Evolutionary conservation across 257 asterid species (phyloP).

Genomic region (Solanum appendiculatum): DNA sequence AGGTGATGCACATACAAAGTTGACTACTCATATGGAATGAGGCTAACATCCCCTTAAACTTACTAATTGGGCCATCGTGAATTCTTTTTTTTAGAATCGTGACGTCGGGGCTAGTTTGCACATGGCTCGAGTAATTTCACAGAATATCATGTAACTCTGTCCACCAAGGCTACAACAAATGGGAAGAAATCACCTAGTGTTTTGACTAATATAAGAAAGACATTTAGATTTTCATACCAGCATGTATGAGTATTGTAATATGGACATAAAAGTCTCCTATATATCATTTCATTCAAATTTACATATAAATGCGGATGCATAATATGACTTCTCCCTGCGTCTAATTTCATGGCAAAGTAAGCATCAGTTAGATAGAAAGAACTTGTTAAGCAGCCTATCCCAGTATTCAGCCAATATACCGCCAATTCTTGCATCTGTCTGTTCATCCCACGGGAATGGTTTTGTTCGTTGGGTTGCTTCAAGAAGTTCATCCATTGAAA

Average conservation of each 20-base stretch:
- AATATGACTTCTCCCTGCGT: not conserved
- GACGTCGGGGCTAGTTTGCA: not conserved
- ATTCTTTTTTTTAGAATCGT: too few species aligned
- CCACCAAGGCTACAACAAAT: not conserved
- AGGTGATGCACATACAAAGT: too few species aligned
- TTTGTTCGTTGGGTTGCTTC: slow-evolving; percentile 51
- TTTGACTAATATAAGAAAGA: not conserved
- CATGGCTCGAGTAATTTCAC: too few species aligned
- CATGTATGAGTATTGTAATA: not conserved
- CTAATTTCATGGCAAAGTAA: not conserved
- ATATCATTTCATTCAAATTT: not conserved
- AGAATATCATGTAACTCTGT: not conserved
- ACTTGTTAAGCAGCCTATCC: slow-evolving; percentile 18
- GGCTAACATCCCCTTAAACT: not conserved
- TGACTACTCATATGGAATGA: not conserved
- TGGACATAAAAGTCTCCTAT: not conserved
- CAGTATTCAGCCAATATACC: slow-evolving; percentile 23
- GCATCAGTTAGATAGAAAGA: slow-evolving; percentile 9
- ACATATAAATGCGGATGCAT: not conserved
- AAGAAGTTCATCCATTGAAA: slow-evolving; percentile 41
- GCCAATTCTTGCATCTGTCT: slow-evolving; percentile 50
- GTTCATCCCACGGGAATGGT: slow-evolving; percentile 45
- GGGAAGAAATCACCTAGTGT: too few species aligned
- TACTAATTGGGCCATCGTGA: not conserved
- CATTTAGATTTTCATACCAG: not conserved